Base-by-base conservation (phyloP, 176 grass and related monocot genomes). In the Musa acuminata region DNA sequence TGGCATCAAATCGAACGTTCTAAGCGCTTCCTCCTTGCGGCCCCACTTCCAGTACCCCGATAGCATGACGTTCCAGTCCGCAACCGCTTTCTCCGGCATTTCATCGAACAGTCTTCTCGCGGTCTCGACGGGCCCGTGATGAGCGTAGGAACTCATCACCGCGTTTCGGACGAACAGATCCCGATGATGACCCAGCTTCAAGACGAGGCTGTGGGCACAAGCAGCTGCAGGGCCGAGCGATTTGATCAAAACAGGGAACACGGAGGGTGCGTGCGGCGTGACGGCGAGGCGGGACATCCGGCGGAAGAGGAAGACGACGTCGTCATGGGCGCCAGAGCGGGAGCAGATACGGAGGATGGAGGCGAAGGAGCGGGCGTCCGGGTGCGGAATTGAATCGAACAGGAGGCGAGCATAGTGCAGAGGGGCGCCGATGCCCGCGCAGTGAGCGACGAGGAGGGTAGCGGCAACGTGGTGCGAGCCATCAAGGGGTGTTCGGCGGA, bases 11-110 rank as follows among this genome's bases (percentile, higher is more conserved):
- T 79, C 52, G 66, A 79, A 79, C 52, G 59, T 21, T 16, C 3
- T 14, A 24, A 71, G 12, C 14, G 77, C 77, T 17, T 43, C 53
- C 53, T 59, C 66, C 27, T 71, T 71, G 65, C 65, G 26, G 8
- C 26, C 65, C 66, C 64, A 51, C 67, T 70, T 79, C 77, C 77
- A 79, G 16, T 71, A 71, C 29, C 65, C 66, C 0, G 66, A 69
- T 3, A 79, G 77, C 26, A 79, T 54, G 22, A 53, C 68, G 66
- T 79, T 79, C 77, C 77, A 79, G 54, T 79, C 77, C 2, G n/a
- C 52, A 22, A 58, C 25, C 9, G 19, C 26, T 71, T 67, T 79
- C 26, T 57, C 65, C 3, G 64, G 52, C 77, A 79, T 79, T 70
- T 58, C 77, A 59, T 70, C 53, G 53, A 79, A 71, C 77, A 79